phyloP scores from a whole-genome alignment of 2,329 filamentous ascomycete species.

The Xylariaceae sp. region DNA sequence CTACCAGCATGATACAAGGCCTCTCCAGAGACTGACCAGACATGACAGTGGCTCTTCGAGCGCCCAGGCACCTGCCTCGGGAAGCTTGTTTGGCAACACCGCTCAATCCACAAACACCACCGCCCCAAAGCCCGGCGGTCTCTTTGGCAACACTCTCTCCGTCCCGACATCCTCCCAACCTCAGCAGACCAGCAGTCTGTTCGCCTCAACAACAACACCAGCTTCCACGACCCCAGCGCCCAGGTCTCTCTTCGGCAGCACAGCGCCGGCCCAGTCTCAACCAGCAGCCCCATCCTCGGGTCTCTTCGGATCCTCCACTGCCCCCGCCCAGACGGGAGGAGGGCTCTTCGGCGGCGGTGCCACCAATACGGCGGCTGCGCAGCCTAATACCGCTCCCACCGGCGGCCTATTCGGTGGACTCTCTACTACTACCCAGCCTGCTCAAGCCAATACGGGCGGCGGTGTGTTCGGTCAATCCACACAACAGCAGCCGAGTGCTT shows the following conservation, averaged over 20 bases:
- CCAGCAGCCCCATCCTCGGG: conserved; percentile 16
- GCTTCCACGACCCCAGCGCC: conserved; percentile 25
- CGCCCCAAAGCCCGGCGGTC: conserved; percentile 25
- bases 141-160: conserved; percentile 31
- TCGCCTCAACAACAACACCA: conserved; percentile 24
- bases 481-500: conserved; percentile 28
- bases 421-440: conserved; percentile 15
- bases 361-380: conserved; percentile 11
- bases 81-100: conserved; percentile 31
- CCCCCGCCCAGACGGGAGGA: conserved; percentile 7
- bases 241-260: conserved; percentile 23
- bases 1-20: conserved; percentile 11
- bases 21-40: conserved; percentile 18
- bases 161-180: conserved; percentile 25
- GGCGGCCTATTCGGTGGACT: conserved; percentile 30
- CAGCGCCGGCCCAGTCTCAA: conserved; percentile 18
- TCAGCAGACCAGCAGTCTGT: conserved; percentile 24
- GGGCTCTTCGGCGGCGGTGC: conserved; percentile 25
- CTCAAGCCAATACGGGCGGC: conserved; percentile 5
- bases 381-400: conserved; percentile 15
- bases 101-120: conserved; percentile 19
- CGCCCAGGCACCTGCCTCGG: conserved; percentile 33
- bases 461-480: conserved; percentile 21
- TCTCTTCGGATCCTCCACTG: conserved; percentile 20
- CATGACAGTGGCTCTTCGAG: conserved; percentile 28